A percentile compares a stretch with the other conserved stretches of the same genome.
Evolutionary conservation across 495 filamentous ascomycete species (phyloP).

Genomic region (Terfezia claveryi): DNA sequence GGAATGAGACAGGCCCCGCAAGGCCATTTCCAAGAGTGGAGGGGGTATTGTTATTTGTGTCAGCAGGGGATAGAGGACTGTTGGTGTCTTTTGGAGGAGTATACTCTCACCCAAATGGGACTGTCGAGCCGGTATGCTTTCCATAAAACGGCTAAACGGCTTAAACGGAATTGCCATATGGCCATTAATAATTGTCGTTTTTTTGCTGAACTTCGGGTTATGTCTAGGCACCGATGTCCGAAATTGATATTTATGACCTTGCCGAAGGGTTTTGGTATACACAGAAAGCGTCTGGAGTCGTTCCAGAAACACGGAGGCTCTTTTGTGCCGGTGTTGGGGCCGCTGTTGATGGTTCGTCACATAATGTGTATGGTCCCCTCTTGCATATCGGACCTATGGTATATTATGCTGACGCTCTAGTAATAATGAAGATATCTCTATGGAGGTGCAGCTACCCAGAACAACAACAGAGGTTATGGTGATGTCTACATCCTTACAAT

Average conservation of each 20-base stretch:
- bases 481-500: constrained; percentile 36
- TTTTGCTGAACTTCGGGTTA: too few species aligned
- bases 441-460: constrained; percentile 26
- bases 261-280: constrained; percentile 30
- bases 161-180: not conserved
- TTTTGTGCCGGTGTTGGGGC: constrained; percentile 34
- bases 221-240: constrained; percentile 19
- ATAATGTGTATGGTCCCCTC: constrained; percentile 28
- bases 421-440: constrained; percentile 26
- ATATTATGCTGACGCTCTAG: constrained; percentile 1
- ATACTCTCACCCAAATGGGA: constrained; percentile 15
- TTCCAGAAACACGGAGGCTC: constrained; percentile 26
- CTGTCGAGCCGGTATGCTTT: constrained; percentile 8
- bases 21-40: constrained; percentile 21
- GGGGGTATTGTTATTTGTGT: constrained; percentile 27
- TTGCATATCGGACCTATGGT: not conserved
- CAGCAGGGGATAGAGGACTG: constrained; percentile 30
- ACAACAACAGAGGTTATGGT: constrained; percentile 26
- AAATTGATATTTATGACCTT: constrained; percentile 32
- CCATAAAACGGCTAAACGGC: not conserved
- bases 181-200: too few species aligned
- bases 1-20: constrained; percentile 24
- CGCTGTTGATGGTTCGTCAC: constrained; percentile 31
- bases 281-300: constrained; percentile 27
- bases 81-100: constrained; percentile 32